phyloP scores from a whole-genome alignment of 495 filamentous ascomycete genomes.

The Tuber melanosporum region DNA sequence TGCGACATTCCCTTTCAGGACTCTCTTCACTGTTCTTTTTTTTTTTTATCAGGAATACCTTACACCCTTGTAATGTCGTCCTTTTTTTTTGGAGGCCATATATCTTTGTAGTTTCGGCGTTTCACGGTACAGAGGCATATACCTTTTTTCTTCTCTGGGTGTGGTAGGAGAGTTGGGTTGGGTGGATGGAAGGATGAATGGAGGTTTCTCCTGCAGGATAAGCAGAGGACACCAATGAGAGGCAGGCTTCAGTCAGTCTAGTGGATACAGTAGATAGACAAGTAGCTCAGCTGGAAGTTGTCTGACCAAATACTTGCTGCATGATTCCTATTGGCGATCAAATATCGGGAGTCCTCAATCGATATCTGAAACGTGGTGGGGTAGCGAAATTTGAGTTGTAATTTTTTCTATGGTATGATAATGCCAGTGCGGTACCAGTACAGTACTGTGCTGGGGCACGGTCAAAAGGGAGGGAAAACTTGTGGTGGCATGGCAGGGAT shows the following conservation, averaged over 20 bases:
- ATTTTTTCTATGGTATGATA: background rate
- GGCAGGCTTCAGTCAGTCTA: background rate
- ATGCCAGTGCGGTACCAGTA: background rate
- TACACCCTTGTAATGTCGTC: background rate
- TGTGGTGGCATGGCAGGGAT: too few relatives aligned
- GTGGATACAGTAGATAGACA: background rate
- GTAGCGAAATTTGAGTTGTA: background rate
- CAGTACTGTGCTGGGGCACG: too few relatives aligned
- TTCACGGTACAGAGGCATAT: background rate
- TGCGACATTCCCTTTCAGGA: background rate
- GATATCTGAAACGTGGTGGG: background rate
- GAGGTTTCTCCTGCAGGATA: background rate
- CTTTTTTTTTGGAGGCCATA: background rate
- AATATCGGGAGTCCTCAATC: background rate
- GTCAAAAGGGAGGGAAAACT: too few relatives aligned
- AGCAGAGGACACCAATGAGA: background rate
- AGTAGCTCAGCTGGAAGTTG: constrained; percentile 1
- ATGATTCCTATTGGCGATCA: background rate
- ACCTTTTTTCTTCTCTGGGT: background rate
- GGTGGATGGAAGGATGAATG: background rate
- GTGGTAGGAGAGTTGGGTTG: background rate
- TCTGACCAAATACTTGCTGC: background rate
- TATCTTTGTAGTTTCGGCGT: background rate
- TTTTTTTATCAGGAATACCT: background rate
- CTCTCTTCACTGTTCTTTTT: background rate